Evolutionary conservation across 768 basidiomycete species (phyloP), one percentile per base, ranked within the genome.

Genomic region (Polyporus arcularius): DNA sequence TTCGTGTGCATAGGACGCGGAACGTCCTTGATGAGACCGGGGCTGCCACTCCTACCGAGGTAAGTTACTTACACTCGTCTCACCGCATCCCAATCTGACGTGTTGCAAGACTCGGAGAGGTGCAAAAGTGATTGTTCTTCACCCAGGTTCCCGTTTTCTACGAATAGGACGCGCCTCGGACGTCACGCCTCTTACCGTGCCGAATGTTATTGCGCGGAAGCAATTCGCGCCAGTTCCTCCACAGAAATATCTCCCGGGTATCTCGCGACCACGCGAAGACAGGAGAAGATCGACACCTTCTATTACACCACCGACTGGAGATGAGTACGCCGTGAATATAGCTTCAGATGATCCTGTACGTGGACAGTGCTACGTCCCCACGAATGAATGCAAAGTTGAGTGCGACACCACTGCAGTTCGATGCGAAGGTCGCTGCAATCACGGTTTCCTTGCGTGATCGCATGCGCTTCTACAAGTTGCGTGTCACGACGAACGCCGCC

Each of bases 401-500:
- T 11, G 46, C 28, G 21, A 21, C 46, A 28, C 35, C 26, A 4
- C 18, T 12, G 1, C 57, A 92, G 90, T 90, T 94, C 60, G 86
- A 91, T 61, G 80, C 82, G 26, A 94, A 94, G 69, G 81, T 96
- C 30, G 80, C 86, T 3, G 84, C 85, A 4, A 86, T 92, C 18
- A 82, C 82, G 1, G 74, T 84, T 42, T 91, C 91, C 3, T 79
- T 94, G 43, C 85, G 90, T 28, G 91, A 92, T 55, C 79, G 91
- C 54, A 92, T 93, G 91, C 82, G 86, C 32, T 93, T 93, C 71
- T 93, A 93, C 74, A 92, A 92, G 72, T 78, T 92, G 57, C 83
- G 82, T 54, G 88, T 87, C 56, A 93, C 85, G 26, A 88, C 79
- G 21, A 89, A 86, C 71, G 89, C 85, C 43, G 83, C 84, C 6